Percentiles rank a stretch among this genome's conserved stretches.
Evolutionary conservation across 2,329 filamentous ascomycete species (phyloP).

Genomic region (Diaporthe helianthi): DNA sequence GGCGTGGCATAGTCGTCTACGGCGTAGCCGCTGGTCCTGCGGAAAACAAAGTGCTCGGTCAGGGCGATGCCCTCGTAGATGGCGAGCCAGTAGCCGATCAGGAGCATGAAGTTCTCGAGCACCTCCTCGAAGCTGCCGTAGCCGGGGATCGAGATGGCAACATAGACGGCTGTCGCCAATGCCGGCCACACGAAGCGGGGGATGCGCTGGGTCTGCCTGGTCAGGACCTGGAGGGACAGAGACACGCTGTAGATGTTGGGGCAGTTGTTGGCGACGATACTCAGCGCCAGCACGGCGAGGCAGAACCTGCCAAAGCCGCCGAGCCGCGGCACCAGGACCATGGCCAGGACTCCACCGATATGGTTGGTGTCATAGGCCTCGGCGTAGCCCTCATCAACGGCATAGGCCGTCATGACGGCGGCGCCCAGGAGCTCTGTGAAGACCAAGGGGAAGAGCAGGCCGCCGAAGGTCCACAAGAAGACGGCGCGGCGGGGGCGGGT

Average conservation of each 20-base stretch:
- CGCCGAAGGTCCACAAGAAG: constrained; percentile 73
- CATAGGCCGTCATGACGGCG: constrained; percentile 71
- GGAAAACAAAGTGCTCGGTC: constrained; percentile 73
- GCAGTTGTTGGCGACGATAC: constrained; percentile 74
- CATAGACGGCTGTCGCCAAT: constrained; percentile 67
- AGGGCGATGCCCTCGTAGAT: constrained; percentile 74
- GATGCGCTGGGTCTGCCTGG: constrained; percentile 62
- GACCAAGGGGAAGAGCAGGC: constrained; percentile 73
- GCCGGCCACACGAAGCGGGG: constrained; percentile 74
- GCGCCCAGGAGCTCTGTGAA: constrained; percentile 79
- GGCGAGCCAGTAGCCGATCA: constrained; percentile 76
- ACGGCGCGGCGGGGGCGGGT: constrained; percentile 65
- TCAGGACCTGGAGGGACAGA: constrained; percentile 71
- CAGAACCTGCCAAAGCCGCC: constrained; percentile 78
- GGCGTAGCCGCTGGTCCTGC: constrained; percentile 63
- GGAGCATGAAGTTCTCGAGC: constrained; percentile 74
- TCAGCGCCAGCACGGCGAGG: constrained; percentile 69
- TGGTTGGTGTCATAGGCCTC: constrained; percentile 50
- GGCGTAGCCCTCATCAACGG: constrained; percentile 58
- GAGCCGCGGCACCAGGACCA: constrained; percentile 67
- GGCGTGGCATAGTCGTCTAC: constrained; percentile 64
- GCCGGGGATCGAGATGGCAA: constrained; percentile 74
- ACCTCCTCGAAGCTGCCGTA: constrained; percentile 70
- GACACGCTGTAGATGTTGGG: constrained; percentile 76
- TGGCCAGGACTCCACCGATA: constrained; percentile 71